Base-by-base conservation (phyloP, 257 asterid species). In the Solanum piurae region DNA sequence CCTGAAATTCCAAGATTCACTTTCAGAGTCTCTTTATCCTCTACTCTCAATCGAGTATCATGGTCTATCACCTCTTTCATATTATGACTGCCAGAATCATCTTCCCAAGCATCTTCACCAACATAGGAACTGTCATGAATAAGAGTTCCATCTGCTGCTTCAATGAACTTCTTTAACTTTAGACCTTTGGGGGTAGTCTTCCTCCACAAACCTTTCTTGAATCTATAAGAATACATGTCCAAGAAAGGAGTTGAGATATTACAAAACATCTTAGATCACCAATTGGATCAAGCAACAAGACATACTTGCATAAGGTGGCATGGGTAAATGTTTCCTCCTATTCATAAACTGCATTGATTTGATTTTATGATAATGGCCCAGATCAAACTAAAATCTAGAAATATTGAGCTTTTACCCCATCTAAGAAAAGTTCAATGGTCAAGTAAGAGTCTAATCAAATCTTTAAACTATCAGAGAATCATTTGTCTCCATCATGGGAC, bases 101-200 rank as follows among this genome's bases (percentile, higher is more conserved):
- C 99, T 69, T 94, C 96, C 99, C 99, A 97, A 82, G 99, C 99
- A 93, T 92, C 93, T 90, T 97, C 99, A 91, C 99, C 99, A 87
- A 91, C 92, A 91, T 93, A 97, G 72, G 98, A 93, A 92, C 94
- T 91, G 90, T 97, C 99, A 86, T 94, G 99, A 73, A 97, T 87
- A 89, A 96, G 95, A 74, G 94, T 88, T 88, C 98, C 98, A 87
- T 93, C 98, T 88, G 96, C 96, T 86, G 96, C 95, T 94, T 97
- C 96, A 87, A 97, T 91, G 91, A 93, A 96, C 90, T 92, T 97
- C 91, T 94, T 97, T 89, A 97, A 90, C 88, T 94, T 97, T 88
- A 97, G 93, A 83, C 99, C 99, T 91, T 94, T 97, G 40, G 99
- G 98, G 60, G 93, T 93, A 68, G 93, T 90, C 92, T 95, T 95